Conservation (phyloP, 2,329 filamentous ascomycete genomes). For the Neonectria coccinea region DNA sequence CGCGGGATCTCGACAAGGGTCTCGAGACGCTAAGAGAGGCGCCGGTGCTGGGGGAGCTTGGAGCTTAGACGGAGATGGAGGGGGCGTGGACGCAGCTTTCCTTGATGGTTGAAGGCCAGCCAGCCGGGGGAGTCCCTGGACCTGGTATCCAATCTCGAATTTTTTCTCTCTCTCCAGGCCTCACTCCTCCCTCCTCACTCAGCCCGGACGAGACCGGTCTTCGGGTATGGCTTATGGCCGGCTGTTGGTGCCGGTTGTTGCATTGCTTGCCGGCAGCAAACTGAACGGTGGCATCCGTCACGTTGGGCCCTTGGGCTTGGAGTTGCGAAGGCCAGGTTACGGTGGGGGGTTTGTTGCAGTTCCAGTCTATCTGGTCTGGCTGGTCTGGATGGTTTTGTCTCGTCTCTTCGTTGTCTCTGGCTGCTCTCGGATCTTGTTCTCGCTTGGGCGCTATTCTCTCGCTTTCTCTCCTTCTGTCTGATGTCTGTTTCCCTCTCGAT, state of each 20-base stretch:
- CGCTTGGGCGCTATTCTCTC: no score
- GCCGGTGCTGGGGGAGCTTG: constrained; percentile 42
- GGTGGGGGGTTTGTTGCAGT: constrained; percentile 12
- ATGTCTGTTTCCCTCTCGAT: not conserved
- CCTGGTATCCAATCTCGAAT: constrained; percentile 44
- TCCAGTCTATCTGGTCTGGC: not conserved
- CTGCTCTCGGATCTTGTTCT: not conserved
- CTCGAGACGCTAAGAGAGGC: constrained; percentile 43
- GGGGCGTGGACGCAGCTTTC: constrained; percentile 37
- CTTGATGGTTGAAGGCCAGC: constrained; percentile 27
- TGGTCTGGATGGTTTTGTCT: not conserved
- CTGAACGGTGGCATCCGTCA: constrained; percentile 24
- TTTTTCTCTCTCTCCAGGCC: constrained; percentile 40
- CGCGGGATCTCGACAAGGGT: constrained; percentile 48
- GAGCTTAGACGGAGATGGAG: constrained; percentile 40
- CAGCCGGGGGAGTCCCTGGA: constrained; percentile 42
- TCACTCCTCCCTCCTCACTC: constrained; percentile 23
- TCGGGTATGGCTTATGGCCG: constrained; percentile 42
- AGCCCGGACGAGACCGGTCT: constrained; percentile 44
- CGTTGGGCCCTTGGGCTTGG: not conserved
- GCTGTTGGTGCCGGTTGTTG: constrained; percentile 43
- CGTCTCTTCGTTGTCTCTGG: not conserved
- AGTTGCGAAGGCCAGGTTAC: constrained; percentile 20
- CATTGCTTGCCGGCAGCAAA: constrained; percentile 32
- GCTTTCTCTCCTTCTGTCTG: no score